Percentiles rank a stretch among this genome's conserved stretches.
Conservation (phyloP, 176 grass and related monocot genomes). For the Miscanthus lutarioriparius region DNA sequence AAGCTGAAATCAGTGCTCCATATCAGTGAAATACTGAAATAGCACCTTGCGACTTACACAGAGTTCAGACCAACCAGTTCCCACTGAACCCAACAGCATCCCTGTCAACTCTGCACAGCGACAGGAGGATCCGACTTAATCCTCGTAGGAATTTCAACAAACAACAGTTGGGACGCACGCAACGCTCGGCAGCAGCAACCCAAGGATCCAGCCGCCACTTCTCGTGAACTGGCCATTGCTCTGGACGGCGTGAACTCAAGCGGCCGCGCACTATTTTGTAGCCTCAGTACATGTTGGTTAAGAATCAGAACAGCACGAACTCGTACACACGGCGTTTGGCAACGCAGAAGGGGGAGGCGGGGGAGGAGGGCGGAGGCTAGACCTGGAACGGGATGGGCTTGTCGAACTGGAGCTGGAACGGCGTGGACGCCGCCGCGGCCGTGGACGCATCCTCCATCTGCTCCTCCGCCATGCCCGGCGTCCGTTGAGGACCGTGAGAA, state of each 20-base stretch:
- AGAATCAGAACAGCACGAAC: neutral
- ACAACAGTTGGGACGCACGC: conserved; percentile 33
- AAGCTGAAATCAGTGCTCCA: neutral
- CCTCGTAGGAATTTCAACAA: conserved; percentile 40
- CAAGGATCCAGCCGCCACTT: neutral
- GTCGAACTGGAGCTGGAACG: conserved; percentile 97
- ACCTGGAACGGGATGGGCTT: conserved; percentile 92
- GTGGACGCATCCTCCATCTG: conserved; percentile 51
- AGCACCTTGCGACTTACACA: neutral
- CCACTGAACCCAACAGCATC: neutral
- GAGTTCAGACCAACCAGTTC: neutral
- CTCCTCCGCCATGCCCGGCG: conserved; percentile 43
- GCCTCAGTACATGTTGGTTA: too few species aligned
- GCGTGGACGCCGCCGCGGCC: conserved; percentile 37
- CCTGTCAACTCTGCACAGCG: neutral
- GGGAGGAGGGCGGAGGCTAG: neutral
- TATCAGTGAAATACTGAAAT: conserved; percentile 15
- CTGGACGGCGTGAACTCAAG: neutral
- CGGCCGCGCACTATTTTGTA: neutral
- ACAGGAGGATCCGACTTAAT: neutral
- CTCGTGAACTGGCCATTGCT: neutral
- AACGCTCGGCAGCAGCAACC: neutral
- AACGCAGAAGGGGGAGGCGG: neutral
- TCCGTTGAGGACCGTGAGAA: neutral
- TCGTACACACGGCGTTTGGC: neutral